These are phyloP conservation scores for Lichenothelia convexa DNA, from an alignment of 495 filamentous ascomycete species.

Conservation along the genomic window DNA sequence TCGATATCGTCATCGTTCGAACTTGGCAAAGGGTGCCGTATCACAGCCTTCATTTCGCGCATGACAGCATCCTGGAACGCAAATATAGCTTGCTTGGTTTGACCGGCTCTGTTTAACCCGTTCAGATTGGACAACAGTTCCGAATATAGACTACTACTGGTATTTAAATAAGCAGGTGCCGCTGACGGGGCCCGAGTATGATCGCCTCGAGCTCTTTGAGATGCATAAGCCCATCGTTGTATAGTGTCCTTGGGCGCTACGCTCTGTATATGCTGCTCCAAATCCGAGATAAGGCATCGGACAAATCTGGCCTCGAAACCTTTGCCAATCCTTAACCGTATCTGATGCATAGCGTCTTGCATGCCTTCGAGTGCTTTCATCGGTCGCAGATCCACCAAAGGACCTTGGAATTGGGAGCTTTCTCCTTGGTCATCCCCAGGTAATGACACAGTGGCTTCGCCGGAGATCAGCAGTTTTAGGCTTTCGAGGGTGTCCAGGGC, in stretches of 20 bases:
- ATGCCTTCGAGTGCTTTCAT: constrained; percentile 69
- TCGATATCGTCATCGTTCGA: constrained; percentile 87
- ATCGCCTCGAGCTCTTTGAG: constrained; percentile 42
- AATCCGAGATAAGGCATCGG: constrained; percentile 56
- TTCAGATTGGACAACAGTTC: constrained; percentile 48
- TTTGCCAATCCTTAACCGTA: constrained; percentile 68
- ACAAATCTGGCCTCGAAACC: constrained; percentile 71
- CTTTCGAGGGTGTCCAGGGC: constrained; percentile 59
- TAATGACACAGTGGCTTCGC: constrained; percentile 27
- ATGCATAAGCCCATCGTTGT: constrained; percentile 52
- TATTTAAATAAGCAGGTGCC: constrained; percentile 56
- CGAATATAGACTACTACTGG: constrained; percentile 46
- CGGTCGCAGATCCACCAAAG: constrained; percentile 50
- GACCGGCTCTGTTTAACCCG: constrained; percentile 61
- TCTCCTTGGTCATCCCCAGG: constrained; percentile 12
- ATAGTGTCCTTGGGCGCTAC: constrained; percentile 57
- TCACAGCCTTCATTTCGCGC: constrained; percentile 71
- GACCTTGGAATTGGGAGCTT: background rate
- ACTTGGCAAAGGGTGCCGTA: constrained; percentile 70
- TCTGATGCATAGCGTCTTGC: constrained; percentile 48
- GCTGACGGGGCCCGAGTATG: constrained; percentile 46
- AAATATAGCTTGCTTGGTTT: constrained; percentile 59
- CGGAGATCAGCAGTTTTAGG: constrained; percentile 61
- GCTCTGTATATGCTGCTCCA: constrained; percentile 62
- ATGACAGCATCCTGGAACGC: constrained; percentile 76